Conservation (phyloP, 2,329 filamentous ascomycete genomes). For the Scedosporium dehoogii region DNA sequence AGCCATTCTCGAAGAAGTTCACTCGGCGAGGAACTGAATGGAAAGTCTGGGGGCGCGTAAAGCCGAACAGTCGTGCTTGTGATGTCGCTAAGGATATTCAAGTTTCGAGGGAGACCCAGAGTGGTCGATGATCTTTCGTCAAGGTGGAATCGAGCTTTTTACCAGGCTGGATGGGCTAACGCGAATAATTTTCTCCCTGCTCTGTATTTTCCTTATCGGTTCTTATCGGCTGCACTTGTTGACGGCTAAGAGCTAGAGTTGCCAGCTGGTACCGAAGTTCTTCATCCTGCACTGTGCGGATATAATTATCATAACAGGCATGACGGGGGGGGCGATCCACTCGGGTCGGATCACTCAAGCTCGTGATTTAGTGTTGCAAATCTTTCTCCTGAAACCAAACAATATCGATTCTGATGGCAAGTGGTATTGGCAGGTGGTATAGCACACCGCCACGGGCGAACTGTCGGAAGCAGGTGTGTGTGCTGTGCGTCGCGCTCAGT, state of each 20-base stretch:
- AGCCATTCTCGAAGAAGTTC: not conserved
- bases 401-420: not conserved
- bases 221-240: not conserved
- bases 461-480: not conserved
- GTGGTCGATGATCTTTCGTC: not conserved
- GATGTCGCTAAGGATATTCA: not conserved
- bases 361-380: not conserved
- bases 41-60: not conserved
- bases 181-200: not conserved
- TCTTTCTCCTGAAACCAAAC: conserved; percentile 1
- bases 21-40: not conserved
- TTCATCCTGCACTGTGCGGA: too few relatives aligned
- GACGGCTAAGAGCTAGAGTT: not conserved
- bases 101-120: not conserved
- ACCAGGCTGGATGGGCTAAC: not conserved
- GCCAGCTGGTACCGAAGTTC: not conserved
- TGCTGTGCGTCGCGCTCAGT: too few relatives aligned
- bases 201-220: not conserved
- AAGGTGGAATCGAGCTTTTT: not conserved
- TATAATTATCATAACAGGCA: not conserved
- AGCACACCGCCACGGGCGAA: not conserved
- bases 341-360: not conserved
- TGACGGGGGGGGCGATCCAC: not conserved
- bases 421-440: not conserved
- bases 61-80: not conserved